Conservation (phyloP, 192 early-diverging fungal genomes). For the Rhizophagus clarus region DNA sequence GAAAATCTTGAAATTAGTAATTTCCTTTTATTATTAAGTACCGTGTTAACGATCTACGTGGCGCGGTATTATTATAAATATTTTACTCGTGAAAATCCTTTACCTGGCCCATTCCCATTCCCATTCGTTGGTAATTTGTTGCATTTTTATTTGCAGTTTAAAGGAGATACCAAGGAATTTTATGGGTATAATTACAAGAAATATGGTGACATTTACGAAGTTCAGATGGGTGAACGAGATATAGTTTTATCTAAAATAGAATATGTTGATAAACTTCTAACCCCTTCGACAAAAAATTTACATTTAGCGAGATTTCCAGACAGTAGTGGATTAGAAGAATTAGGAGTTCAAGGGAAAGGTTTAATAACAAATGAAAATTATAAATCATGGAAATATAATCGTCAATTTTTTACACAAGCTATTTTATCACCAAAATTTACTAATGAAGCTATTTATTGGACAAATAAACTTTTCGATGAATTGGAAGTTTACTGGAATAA, state of each 20-base stretch:
- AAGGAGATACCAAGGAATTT: background rate
- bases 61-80: background rate
- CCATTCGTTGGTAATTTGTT: background rate
- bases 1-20: too few species aligned
- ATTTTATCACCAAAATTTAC: background rate
- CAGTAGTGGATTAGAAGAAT: background rate
- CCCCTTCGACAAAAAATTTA: background rate
- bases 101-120: constrained; percentile 8
- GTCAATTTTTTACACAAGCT: constrained; percentile 12
- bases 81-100: constrained; percentile 6
- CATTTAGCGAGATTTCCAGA: background rate
- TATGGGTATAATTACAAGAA: background rate
- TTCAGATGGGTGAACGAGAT: background rate
- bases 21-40: too few species aligned
- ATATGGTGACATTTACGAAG: constrained; percentile 26
- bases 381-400: constrained; percentile 11
- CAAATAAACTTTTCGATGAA: background rate
- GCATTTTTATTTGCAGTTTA: background rate
- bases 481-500: background rate
- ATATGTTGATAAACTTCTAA: constrained; percentile 7
- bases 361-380: background rate
- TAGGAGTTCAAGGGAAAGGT: background rate
- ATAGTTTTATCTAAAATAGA: background rate
- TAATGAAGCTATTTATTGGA: background rate
- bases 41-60: too few species aligned